Conservation (phyloP, 495 filamentous ascomycete species). For the Aspergillus nidulans region DNA sequence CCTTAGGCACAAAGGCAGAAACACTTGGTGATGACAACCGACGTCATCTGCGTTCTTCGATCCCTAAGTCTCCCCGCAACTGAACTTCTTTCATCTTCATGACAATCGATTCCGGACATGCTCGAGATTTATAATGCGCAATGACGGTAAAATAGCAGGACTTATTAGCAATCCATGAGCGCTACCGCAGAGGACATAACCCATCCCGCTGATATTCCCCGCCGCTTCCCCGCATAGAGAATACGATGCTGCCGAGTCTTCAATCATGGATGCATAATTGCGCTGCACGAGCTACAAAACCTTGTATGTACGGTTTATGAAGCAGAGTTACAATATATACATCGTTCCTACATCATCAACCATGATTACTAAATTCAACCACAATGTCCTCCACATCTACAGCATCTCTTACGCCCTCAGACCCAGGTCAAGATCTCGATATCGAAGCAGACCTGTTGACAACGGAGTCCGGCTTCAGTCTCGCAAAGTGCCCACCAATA, state of each 20-base stretch:
- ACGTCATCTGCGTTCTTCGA: background rate
- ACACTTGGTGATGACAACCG: background rate
- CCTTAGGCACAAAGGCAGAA: background rate
- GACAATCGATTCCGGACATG: too few relatives aligned
- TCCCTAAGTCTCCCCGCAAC: background rate
- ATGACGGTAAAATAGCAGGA: background rate
- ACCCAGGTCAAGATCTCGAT: background rate
- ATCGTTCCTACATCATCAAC: background rate
- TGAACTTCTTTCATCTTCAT: background rate
- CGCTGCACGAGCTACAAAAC: background rate
- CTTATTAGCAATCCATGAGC: background rate
- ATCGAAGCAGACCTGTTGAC: background rate
- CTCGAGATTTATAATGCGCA: too few relatives aligned
- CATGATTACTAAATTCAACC: background rate
- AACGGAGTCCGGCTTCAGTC: background rate
- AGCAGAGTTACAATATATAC: too few relatives aligned
- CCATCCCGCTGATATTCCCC: background rate
- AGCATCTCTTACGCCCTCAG: slow-evolving; percentile 3
- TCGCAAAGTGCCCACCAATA: slow-evolving; percentile 51
- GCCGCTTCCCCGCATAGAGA: background rate
- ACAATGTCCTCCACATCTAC: slow-evolving; percentile 3
- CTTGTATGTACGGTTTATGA: background rate
- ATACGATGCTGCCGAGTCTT: background rate
- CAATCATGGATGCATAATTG: background rate
- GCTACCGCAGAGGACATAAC: background rate